Base-by-base conservation (phyloP, 768 basidiomycete genomes). In the Boletales sp. region DNA sequence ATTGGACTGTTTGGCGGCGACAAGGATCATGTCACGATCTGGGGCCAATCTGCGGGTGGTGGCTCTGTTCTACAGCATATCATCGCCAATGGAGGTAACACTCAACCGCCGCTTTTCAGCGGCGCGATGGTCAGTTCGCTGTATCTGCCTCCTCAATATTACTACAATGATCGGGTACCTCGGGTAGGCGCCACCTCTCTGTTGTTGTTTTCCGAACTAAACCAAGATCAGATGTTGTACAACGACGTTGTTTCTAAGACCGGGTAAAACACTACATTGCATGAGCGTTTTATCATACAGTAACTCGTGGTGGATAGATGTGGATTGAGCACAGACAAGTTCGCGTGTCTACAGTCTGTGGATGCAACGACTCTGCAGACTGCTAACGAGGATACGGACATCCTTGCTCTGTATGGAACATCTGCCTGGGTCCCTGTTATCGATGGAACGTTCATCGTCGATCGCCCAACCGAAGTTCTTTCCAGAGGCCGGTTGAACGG, bases 371-470 rank as follows among this genome's bases (percentile, higher is more conserved):
- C 51, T 5, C 65, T 81, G 3, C 62, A 72, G 48, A 50, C 49
- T 8, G 63, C 60, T 5, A 78, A 78, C 48, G 18, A 43, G 4
- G 42, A 69, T 12, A 54, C 77, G 14, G 62, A 60, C 6, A 13
- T 4, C 0, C 59, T 58, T 21, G 70, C 56, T 7, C 73, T 78
- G 57, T 74, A 55, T 46, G 74, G 73, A 1, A 72, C 70, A 2
- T 74, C 63, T 31, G 53, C 60, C 5, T 75, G 74, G 34, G 65
- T 69, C 10, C 77, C 78, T 0, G 76, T 80, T 17, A 68, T 80
- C 3, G 78, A 79, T 54, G 78, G 74, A 2, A 65, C 58, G 1
- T 74, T 77, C 49, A 76, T 79, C 33, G 61, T 67, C 0, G 71
- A 74, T 38, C 62, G 74, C 14, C 75, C 78, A 8, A 74, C 66